These are phyloP conservation scores for Apium graveolens DNA, from an alignment of 129 eudicot species.

Conservation along the genomic window DNA sequence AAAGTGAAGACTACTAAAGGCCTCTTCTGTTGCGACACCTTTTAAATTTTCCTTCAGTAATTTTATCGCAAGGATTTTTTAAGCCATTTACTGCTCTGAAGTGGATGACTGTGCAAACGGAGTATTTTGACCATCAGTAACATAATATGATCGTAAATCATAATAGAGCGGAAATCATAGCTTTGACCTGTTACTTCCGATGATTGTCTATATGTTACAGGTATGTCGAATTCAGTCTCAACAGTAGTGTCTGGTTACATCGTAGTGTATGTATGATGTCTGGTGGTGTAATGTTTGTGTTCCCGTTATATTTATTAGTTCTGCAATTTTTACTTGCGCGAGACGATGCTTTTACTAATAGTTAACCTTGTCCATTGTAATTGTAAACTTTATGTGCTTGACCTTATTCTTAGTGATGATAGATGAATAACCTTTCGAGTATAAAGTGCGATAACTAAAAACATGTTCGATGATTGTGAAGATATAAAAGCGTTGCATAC, in stretches of 20 bases:
- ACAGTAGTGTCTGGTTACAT: not conserved
- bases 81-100: not conserved
- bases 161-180: not conserved
- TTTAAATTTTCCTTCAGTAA: not conserved
- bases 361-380: no score
- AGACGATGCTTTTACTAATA: not conserved
- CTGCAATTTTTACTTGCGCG: not conserved
- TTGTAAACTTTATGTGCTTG: no score
- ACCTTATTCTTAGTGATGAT: no score
- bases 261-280: not conserved
- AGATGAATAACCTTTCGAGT: no score
- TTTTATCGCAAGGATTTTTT: not conserved
- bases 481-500: no score
- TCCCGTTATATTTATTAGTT: not conserved
- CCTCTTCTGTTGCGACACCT: not conserved
- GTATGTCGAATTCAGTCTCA: not conserved
- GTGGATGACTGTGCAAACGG: not conserved
- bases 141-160: not conserved
- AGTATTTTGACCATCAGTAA: not conserved
- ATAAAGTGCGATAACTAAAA: no score
- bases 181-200: not conserved
- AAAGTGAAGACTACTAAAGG: conserved; percentile 29
- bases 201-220: not conserved
- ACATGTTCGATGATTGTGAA: no score
- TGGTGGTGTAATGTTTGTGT: not conserved